Percentiles rank a stretch among this genome's conserved stretches.
phyloP scores from a whole-genome alignment of 129 eudicot genomes.

The Deinandra increscens region DNA sequence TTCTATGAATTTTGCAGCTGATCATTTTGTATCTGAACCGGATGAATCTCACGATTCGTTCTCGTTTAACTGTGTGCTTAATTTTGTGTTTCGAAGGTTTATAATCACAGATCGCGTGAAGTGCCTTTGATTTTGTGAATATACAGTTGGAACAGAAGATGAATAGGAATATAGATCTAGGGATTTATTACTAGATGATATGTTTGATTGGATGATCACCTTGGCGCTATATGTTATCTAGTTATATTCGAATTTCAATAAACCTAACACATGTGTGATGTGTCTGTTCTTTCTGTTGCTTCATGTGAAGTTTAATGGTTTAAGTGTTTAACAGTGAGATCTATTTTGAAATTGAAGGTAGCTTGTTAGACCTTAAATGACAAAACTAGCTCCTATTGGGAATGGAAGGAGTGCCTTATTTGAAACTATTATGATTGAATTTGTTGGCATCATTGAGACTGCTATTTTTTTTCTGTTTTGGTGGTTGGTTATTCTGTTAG shows the following conservation, averaged over 20 bases:
- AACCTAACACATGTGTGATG: constrained; percentile 9
- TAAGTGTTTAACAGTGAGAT: not conserved
- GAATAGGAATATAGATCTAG: constrained; percentile 20
- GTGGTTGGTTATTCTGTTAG: not conserved
- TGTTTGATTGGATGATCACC: not conserved
- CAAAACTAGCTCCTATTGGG: not conserved
- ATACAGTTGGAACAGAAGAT: not conserved
- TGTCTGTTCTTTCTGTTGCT: constrained; percentile 2
- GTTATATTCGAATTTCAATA: not conserved
- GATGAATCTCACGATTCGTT: not conserved
- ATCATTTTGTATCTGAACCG: constrained; percentile 10
- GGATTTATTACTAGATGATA: not conserved
- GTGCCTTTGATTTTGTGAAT: constrained; percentile 4
- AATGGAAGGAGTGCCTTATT: not conserved
- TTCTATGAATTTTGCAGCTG: not conserved
- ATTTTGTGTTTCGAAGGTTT: constrained; percentile 16
- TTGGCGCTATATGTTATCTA: not conserved
- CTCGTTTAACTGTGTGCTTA: not conserved
- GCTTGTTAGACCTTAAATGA: constrained; percentile 4
- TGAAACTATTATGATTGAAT: not conserved
- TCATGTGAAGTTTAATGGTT: not conserved
- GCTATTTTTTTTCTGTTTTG: constrained; percentile 1
- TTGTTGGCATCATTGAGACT: not conserved
- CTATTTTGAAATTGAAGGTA: not conserved
- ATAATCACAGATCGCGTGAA: constrained; percentile 16